Base-by-base conservation (phyloP, 805 yeast genomes). In the Spathaspora arborariae region DNA sequence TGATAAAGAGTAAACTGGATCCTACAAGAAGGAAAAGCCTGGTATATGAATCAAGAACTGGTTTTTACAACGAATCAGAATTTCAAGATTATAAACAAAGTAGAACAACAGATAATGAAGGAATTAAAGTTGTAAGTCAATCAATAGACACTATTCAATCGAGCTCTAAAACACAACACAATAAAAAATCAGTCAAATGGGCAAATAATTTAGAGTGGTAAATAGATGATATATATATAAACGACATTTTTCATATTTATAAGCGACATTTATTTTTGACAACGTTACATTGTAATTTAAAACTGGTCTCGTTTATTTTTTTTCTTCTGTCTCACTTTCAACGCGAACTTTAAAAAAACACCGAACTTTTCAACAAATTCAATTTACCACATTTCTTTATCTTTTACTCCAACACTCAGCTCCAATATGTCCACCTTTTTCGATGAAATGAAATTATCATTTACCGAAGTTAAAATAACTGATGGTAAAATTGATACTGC, bases 371-470 rank as follows among this genome's bases (percentile, higher is more conserved):
- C 35, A 30, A 30, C 35, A 13, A 30, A 30, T 13, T 30, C 18
- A 30, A 13, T 30, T 30, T 30, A 15, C 11, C 35, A 30, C 35
- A 30, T 13, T 3, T 13, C 8, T 11, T 7, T 13, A 10, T 30
- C 27, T 24, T 24, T 13, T 13, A 30, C 35, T 8, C 11, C 10
- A 2, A n/a, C 6, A 30, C 18, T 10, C 8, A n/a, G 11, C 16
- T 20, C 9, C 22, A 37, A 47, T 37, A 79, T 82, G 87, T 69
- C 82, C 56, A 86, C 95, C 5, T 90, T 86, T 70, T 90, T 89
- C 59, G 96, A 88, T 68, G 81, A 80, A 54, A 79, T 83, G 79
- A 81, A 83, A 60, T 75, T 73, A 63, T 82, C 89, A 57, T 89
- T 86, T 66, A 78, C 74, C 56, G 94, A 85, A 58, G 95, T 89